A percentile compares a stretch with the other conserved stretches of the same genome.
Conservation (phyloP, 2,329 filamentous ascomycete species). For the Botrytis paeoniae region DNA sequence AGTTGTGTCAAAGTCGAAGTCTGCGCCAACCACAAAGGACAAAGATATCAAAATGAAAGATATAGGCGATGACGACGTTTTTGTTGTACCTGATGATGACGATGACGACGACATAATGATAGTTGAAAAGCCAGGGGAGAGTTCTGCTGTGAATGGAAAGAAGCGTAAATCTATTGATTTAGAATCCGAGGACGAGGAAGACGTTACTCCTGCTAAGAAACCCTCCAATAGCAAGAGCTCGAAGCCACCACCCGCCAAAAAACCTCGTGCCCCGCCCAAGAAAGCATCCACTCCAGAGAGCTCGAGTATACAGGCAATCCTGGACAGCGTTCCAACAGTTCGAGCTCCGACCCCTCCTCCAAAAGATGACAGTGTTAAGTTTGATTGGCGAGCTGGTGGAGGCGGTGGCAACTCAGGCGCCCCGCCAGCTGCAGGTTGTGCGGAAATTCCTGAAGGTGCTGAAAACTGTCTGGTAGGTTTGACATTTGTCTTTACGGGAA, state of each 20-base stretch:
- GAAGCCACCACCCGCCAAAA: constrained; percentile 38
- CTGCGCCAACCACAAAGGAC: constrained; percentile 40
- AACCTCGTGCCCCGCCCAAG: constrained; percentile 44
- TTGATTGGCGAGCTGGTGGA: constrained; percentile 68
- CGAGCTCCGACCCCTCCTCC: constrained; percentile 80
- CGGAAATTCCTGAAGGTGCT: constrained; percentile 75
- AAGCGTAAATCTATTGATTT: constrained; percentile 58
- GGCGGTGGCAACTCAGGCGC: constrained; percentile 60
- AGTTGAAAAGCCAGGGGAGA: constrained; percentile 33
- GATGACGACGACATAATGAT: constrained; percentile 44
- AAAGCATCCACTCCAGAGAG: constrained; percentile 66
- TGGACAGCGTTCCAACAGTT: constrained; percentile 82
- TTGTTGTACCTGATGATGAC: constrained; percentile 40
- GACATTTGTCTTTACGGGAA: constrained; percentile 92
- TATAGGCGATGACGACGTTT: constrained; percentile 35
- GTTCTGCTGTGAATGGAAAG: constrained; percentile 40
- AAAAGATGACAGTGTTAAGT: constrained; percentile 68
- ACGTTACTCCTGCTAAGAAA: constrained; percentile 56
- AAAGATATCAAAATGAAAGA: constrained; percentile 47
- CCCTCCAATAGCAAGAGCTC: constrained; percentile 36
- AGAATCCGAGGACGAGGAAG: constrained; percentile 55
- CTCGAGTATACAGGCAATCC: constrained; percentile 73
- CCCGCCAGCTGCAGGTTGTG: constrained; percentile 59
- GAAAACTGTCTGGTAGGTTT: constrained; percentile 89
- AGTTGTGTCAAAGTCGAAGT: constrained; percentile 38